Base-by-base conservation (phyloP, 768 basidiomycete species). In the Collybia sordida region DNA sequence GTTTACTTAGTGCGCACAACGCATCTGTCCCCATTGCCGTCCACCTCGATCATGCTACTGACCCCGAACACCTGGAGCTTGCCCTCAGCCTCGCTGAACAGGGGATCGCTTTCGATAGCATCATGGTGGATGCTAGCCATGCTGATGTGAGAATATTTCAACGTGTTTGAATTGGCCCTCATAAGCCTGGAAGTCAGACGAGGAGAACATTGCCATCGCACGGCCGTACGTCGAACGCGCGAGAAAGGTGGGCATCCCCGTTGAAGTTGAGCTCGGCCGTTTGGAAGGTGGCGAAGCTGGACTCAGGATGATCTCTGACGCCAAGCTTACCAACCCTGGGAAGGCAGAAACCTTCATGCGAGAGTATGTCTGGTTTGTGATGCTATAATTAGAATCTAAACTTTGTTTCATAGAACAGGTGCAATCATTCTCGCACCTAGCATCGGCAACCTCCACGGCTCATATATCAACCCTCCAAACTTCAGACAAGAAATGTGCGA, bases 241-340 rank as follows among this genome's bases (percentile, higher is more conserved):
- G 4, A 58, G 58, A 6, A 71, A 68, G 45, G 58, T 53, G 28
- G 74, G 74, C 1, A 62, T 78, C 27, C 68, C 71, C 1, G 72
- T 78, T 0, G 75, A 78, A 49, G 74, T 78, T 17, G 75, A 78
- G 55, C 68, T 77, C 17, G 77, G 75, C 6, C 69, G 74, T 14
- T 65, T 77, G 22, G 77, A 79, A 56, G 75, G 77, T 2, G 75
- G 75, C 3, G 74, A 77, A 52, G 75, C 74, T n/a, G 75, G 77
- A 17, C 63, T 79, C 27, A 62, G 75, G 11, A 69, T 70, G 61
- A 76, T 76, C 15, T 73, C 71, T 3, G 74, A 75, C 47, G 70
- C 74, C n/a, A 77, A 75, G 55, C 69, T 77, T 44, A 77, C 77
- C 2, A 62, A 74, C 37, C 70, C 74, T 0, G 59, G 56, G 31